Evolutionary conservation across 805 yeast species (phyloP).

Genomic region (Ogataea populi-albae): DNA sequence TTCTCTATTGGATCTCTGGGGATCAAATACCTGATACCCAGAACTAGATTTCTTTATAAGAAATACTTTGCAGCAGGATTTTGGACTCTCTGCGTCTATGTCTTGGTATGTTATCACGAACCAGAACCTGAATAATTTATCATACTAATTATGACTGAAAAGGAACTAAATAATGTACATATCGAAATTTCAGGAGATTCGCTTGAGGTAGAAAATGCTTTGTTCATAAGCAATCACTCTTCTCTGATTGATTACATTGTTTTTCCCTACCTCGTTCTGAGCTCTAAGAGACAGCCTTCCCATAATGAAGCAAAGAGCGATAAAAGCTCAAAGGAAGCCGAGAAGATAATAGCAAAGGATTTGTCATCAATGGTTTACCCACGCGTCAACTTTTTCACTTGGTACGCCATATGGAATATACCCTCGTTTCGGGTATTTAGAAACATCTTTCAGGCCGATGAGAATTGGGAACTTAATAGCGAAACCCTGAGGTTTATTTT

Average conservation of each 20-base stretch:
- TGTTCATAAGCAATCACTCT: constrained; percentile 55
- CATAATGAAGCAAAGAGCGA: constrained; percentile 4
- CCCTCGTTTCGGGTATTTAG: constrained; percentile 51
- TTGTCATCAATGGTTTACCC: constrained; percentile 36
- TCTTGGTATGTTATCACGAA: constrained; percentile 29
- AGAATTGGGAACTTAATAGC: constrained; percentile 60
- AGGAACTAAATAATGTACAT: constrained; percentile 38
- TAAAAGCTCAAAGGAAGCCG: constrained; percentile 6
- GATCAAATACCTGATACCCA: constrained; percentile 22
- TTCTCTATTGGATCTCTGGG: constrained; percentile 16
- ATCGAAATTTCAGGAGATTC: constrained; percentile 43
- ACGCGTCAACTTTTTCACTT: constrained; percentile 57
- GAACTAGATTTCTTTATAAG: constrained; percentile 19
- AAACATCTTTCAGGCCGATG: constrained; percentile 56
- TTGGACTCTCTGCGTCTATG: constrained; percentile 32
- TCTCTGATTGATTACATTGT: constrained; percentile 66
- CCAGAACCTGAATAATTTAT: too few species aligned
- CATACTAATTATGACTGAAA: too few species aligned
- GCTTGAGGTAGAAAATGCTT: constrained; percentile 35
- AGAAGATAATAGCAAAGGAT: constrained; percentile 25
- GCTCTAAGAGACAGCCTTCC: constrained; percentile 15
- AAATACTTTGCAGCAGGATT: constrained; percentile 29
- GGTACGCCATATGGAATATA: constrained; percentile 64
- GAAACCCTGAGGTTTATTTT: constrained; percentile 34
- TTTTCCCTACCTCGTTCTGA: constrained; percentile 41